phyloP scores from a whole-genome alignment of 805 yeast species.

The Monosporozyma unispora region DNA sequence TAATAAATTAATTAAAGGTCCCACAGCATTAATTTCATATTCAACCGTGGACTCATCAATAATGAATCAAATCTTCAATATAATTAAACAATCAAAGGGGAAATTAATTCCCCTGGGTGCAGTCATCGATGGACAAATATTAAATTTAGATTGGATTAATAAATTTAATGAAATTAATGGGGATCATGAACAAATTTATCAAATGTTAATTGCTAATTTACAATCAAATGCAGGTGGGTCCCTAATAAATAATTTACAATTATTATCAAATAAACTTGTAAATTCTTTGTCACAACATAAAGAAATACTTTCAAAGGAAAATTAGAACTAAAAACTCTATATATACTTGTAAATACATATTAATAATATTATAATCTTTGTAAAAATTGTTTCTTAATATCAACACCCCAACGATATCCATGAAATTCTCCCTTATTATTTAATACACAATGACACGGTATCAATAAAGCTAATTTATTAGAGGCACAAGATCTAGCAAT shows the following conservation, averaged over 20 bases:
- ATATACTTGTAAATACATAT: not conserved
- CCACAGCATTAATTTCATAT: constrained; percentile 71
- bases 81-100: constrained; percentile 61
- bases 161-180: constrained; percentile 35
- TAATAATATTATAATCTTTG: not conserved
- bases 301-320: not conserved
- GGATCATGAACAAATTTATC: not conserved
- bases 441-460: constrained; percentile 39
- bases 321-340: not conserved
- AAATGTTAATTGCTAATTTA: not conserved
- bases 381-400: constrained; percentile 26
- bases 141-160: constrained; percentile 44
- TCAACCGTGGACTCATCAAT: constrained; percentile 60
- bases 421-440: constrained; percentile 27
- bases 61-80: constrained; percentile 53
- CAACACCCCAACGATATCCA: constrained; percentile 35
- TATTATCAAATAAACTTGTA: not conserved
- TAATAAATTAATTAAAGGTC: constrained; percentile 64
- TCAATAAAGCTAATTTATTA: constrained; percentile 32
- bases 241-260: not conserved
- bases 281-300: not conserved
- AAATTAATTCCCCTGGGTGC: constrained; percentile 81
- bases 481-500: constrained; percentile 36
- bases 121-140: constrained; percentile 50
- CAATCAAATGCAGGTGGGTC: not conserved